Conservation (phyloP, 176 grass and related monocot genomes). For the Chrysopogon serrulatus region DNA sequence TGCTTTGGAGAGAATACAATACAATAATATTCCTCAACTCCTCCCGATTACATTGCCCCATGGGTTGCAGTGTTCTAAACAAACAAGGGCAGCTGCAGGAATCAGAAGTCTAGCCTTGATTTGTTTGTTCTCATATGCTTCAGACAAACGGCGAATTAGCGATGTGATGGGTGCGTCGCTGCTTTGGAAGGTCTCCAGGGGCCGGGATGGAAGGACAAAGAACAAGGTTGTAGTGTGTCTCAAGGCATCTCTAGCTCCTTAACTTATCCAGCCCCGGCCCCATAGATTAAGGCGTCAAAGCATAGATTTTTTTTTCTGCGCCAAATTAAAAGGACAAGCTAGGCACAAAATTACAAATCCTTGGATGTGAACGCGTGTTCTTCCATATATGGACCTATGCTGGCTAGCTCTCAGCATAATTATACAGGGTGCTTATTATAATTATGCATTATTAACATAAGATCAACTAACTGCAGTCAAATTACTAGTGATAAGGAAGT, state of each 20-base stretch:
- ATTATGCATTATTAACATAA: not conserved
- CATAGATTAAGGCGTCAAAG: not conserved
- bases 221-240: conserved; percentile 51
- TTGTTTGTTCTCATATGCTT: conserved; percentile 39
- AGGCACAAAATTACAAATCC: conserved; percentile 6
- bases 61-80: not conserved
- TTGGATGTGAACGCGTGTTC: not conserved
- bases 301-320: conserved; percentile 18
- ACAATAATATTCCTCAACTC: conserved; percentile 33
- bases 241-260: conserved; percentile 35
- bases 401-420: conserved; percentile 9
- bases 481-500: no score
- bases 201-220: conserved; percentile 5
- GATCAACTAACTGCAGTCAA: not conserved
- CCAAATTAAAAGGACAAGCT: conserved; percentile 16
- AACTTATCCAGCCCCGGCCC: conserved; percentile 12
- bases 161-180: conserved; percentile 15
- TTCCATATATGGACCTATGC: conserved; percentile 21
- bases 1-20: not conserved
- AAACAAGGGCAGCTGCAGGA: conserved; percentile 1
- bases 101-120: conserved; percentile 24
- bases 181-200: conserved; percentile 16
- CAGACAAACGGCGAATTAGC: conserved; percentile 7
- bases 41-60: conserved; percentile 51
- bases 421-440: not conserved